Evolutionary conservation across 2,329 filamentous ascomycete genomes (phyloP).

Genomic region (Colletotrichum magnum): DNA sequence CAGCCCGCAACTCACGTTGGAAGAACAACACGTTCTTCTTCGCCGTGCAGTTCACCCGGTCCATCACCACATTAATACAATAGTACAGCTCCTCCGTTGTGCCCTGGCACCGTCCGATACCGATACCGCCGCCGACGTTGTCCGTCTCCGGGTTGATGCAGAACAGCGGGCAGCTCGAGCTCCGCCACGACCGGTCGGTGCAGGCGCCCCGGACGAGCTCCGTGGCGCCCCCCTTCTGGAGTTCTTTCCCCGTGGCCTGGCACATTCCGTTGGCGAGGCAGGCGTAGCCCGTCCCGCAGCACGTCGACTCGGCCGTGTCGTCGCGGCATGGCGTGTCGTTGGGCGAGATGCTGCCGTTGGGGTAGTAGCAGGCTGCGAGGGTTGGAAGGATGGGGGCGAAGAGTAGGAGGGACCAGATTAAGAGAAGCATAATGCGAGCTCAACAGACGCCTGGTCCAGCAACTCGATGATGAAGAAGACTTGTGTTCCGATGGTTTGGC

Average conservation of each 20-base stretch:
- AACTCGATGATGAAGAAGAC: no score
- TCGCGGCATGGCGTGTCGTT: slow-evolving; percentile 50
- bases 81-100: slow-evolving; percentile 42
- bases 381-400: not conserved
- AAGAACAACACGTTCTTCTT: slow-evolving; percentile 41
- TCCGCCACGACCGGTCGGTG: slow-evolving; percentile 51
- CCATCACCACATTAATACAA: slow-evolving; percentile 43
- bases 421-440: not conserved
- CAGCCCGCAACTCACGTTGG: slow-evolving; percentile 24
- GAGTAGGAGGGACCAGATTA: not conserved
- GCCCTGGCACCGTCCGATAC: slow-evolving; percentile 41
- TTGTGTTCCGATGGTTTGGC: no score
- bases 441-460: not conserved
- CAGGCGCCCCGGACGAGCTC: slow-evolving; percentile 51
- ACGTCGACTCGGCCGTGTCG: slow-evolving; percentile 46
- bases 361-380: slow-evolving; percentile 47
- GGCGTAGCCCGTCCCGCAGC: slow-evolving; percentile 54
- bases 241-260: slow-evolving; percentile 45
- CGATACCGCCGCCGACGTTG: slow-evolving; percentile 43
- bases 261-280: slow-evolving; percentile 54
- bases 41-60: slow-evolving; percentile 9
- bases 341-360: slow-evolving; percentile 46
- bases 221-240: slow-evolving; percentile 42
- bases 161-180: slow-evolving; percentile 49
- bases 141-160: slow-evolving; percentile 48